Percentiles rank a stretch among this genome's conserved stretches.
phyloP scores from a whole-genome alignment of 2,329 filamentous ascomycete species.

The Aspergillus eucalypticola region DNA sequence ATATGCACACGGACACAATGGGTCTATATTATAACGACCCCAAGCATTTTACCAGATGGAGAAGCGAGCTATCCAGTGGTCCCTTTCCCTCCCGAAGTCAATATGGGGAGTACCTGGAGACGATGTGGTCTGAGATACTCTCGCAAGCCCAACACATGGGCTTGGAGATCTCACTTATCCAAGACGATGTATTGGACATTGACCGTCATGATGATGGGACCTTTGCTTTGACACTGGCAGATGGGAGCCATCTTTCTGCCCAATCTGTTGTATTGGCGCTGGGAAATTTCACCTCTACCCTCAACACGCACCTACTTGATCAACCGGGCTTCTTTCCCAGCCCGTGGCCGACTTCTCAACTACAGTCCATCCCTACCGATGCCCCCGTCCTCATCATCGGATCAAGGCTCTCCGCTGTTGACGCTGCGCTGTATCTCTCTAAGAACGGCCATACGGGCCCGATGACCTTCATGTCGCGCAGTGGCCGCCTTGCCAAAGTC shows the following conservation, averaged over 20 bases:
- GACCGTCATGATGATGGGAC: slow-evolving; percentile 9
- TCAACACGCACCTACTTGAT: slow-evolving; percentile 9
- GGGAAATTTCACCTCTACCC: slow-evolving; percentile 10
- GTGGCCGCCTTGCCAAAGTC: slow-evolving; percentile 13
- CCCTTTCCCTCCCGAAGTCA: slow-evolving; percentile 9
- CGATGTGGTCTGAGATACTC: slow-evolving; percentile 7
- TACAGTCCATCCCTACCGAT: slow-evolving; percentile 5
- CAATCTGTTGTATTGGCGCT: slow-evolving; percentile 7
- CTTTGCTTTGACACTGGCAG: neutral
- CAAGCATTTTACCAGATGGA: slow-evolving; percentile 11
- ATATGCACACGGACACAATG: slow-evolving; percentile 15
- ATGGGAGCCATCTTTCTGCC: neutral
- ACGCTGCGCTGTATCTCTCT: slow-evolving; percentile 8
- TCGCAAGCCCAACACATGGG: slow-evolving; percentile 4
- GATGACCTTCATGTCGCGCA: slow-evolving; percentile 15
- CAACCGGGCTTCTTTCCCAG: slow-evolving; percentile 10
- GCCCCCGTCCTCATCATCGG: slow-evolving; percentile 12
- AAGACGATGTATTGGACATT: slow-evolving; percentile 8
- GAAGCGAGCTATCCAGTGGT: slow-evolving; percentile 1
- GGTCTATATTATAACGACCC: slow-evolving; percentile 11
- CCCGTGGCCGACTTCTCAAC: slow-evolving; percentile 14
- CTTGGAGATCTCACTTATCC: slow-evolving; percentile 6
- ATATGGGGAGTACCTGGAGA: slow-evolving; percentile 14
- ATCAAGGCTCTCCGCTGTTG: slow-evolving; percentile 13
- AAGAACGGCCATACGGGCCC: slow-evolving; percentile 11